These are phyloP conservation scores for Blastocystis hominis DNA, from an alignment of 352 stramenopile genomes.

Conservation along the genomic window DNA sequence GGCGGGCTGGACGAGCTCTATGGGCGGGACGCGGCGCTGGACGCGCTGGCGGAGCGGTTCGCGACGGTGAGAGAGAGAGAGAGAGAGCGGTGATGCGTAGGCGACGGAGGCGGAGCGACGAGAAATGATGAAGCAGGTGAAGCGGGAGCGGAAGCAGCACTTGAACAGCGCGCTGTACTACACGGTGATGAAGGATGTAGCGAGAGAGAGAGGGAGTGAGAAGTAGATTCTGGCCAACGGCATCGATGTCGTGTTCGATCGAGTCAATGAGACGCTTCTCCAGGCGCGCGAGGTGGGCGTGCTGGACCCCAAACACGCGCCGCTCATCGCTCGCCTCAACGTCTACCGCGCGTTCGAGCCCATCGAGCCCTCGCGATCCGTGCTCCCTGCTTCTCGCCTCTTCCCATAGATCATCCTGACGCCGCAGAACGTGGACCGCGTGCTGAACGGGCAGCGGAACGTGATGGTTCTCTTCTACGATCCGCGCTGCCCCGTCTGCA, in stretches of 20 bases:
- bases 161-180: conserved; percentile 41
- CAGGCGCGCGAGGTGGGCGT: background rate
- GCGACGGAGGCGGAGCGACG: background rate
- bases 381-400: background rate
- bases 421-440: conserved; percentile 32
- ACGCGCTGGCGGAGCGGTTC: conserved; percentile 12
- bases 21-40: background rate
- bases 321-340: background rate
- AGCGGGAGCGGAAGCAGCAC: background rate
- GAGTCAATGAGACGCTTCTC: background rate
- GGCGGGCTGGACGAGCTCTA: conserved; percentile 34
- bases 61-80: background rate
- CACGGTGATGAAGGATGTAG: conserved; percentile 29
- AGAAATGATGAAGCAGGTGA: conserved; percentile 10
- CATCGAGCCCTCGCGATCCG: conserved; percentile 6
- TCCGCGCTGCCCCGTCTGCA: conserved; percentile 15
- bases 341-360: background rate
- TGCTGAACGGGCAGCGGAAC: conserved; percentile 41
- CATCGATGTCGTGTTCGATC: background rate
- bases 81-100: background rate
- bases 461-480: conserved; percentile 56
- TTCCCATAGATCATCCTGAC: background rate
- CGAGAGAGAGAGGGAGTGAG: background rate
- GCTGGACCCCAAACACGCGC: background rate
- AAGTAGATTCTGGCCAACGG: conserved; percentile 5